phyloP scores from a whole-genome alignment of 345 rosid genomes.

The Syzygium aqueum region DNA sequence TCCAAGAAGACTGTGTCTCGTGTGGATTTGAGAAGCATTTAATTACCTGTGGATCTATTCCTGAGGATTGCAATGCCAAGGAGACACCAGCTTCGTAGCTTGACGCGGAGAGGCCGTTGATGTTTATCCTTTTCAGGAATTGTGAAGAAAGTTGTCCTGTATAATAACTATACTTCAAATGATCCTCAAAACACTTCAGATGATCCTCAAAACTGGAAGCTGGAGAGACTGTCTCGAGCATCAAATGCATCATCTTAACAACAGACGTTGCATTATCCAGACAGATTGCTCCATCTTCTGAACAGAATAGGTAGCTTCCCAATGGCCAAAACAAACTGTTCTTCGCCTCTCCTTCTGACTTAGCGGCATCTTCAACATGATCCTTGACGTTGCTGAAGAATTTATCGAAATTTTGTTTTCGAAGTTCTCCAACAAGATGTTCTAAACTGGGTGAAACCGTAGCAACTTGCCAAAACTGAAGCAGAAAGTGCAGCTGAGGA shows the following conservation, averaged over 20 bases:
- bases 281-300: slow-evolving; percentile 69
- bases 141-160: slow-evolving; percentile 22
- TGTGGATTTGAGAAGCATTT: background rate
- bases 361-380: background rate
- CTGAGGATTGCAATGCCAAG: slow-evolving; percentile 57
- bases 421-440: slow-evolving; percentile 10
- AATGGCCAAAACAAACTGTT: slow-evolving; percentile 45
- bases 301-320: slow-evolving; percentile 62
- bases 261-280: slow-evolving; percentile 50
- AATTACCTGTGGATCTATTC: slow-evolving; percentile 32
- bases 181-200: slow-evolving; percentile 43
- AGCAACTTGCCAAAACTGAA: background rate
- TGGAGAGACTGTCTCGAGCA: slow-evolving; percentile 23
- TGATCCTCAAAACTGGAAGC: slow-evolving; percentile 38
- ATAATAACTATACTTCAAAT: slow-evolving; percentile 48
- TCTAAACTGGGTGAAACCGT: slow-evolving; percentile 9
- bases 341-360: background rate
- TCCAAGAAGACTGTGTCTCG: background rate
- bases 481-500: slow-evolving; percentile 12
- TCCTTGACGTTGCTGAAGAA: slow-evolving; percentile 14
- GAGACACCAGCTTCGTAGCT: slow-evolving; percentile 57
- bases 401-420: background rate
- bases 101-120: slow-evolving; percentile 25
- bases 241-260: slow-evolving; percentile 40
- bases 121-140: slow-evolving; percentile 25